Percentiles rank a stretch among this genome's conserved stretches.
These are phyloP conservation scores for Jamesozyma gamospora DNA, from an alignment of 805 yeast genomes.

Conservation along the genomic window DNA sequence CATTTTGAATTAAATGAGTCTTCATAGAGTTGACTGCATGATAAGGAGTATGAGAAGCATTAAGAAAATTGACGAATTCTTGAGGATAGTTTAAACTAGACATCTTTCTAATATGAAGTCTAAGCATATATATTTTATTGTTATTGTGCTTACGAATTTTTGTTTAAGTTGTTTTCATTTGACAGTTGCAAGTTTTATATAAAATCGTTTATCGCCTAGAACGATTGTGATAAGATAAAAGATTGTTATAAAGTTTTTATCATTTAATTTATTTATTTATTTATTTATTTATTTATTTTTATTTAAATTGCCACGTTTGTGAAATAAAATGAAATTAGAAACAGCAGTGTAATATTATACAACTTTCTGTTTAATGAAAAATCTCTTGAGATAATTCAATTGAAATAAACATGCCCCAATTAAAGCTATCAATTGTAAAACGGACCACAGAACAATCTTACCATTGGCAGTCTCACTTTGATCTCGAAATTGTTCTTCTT, in stretches of 20 bases:
- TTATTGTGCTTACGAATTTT: conserved; percentile 81
- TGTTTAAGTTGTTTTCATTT: conserved; percentile 65
- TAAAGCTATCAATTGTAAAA: conserved; percentile 60
- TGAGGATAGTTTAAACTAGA: conserved; percentile 21
- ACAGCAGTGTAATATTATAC: no score
- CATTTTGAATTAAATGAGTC: conserved; percentile 43
- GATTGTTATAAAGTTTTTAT: no score
- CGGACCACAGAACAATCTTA: conserved; percentile 63
- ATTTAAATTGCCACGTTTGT: no score
- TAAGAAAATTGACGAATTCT: conserved; percentile 69
- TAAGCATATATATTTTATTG: conserved; percentile 40
- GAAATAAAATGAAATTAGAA: no score
- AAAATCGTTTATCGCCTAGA: no score
- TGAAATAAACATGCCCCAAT: conserved; percentile 66
- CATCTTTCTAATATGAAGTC: conserved; percentile 20
- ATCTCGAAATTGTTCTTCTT: conserved; percentile 71
- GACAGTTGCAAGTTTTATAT: no score
- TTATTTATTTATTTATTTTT: no score
- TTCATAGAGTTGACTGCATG: conserved; percentile 74
- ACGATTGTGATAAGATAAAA: no score
- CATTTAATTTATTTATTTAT: no score
- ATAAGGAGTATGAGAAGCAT: conserved; percentile 85
- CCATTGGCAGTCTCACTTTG: conserved; percentile 67
- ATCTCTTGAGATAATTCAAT: conserved; percentile 62
- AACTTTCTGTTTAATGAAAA: conserved; percentile 81